Percentiles rank a stretch among this genome's conserved stretches.
Evolutionary conservation across 495 filamentous ascomycete species (phyloP).

Genomic region (Penicillium antarcticum): DNA sequence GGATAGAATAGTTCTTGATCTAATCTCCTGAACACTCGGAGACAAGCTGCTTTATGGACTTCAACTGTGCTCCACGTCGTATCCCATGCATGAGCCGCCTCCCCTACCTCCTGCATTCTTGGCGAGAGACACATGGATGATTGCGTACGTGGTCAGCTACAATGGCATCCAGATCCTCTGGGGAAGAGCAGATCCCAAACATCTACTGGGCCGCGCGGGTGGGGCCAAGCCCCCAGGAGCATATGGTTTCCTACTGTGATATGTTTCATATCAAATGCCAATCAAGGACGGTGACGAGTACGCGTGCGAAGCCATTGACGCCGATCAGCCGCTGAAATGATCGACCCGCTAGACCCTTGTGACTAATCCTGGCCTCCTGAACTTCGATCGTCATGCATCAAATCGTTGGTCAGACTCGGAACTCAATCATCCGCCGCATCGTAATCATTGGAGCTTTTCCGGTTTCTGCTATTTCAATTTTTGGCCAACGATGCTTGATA

Average conservation of each 20-base stretch:
- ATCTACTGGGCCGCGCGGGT: not conserved
- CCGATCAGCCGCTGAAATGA: not conserved
- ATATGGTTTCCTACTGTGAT: not conserved
- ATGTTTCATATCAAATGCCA: constrained; percentile 2
- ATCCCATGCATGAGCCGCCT: constrained; percentile 2
- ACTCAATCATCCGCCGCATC: not conserved
- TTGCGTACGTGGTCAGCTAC: constrained; percentile 1
- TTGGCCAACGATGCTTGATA: no score
- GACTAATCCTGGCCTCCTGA: not conserved
- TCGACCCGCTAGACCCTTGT: not conserved
- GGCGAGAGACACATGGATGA: not conserved
- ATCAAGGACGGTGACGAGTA: constrained; percentile 1
- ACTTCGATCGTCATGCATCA: not conserved
- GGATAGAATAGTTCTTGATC: not conserved
- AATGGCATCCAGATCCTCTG: constrained; percentile 20
- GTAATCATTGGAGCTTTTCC: not conserved
- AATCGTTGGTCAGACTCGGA: not conserved
- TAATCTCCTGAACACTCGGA: not conserved
- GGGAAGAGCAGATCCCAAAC: constrained; percentile 6
- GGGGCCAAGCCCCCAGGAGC: not conserved
- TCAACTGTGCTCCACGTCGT: not conserved
- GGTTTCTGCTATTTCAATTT: no score
- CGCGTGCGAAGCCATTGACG: not conserved
- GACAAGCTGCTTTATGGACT: not conserved
- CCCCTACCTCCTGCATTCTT: constrained; percentile 2